Base-by-base conservation (phyloP, 306 rosid species). In the Acmispon strigosus region DNA sequence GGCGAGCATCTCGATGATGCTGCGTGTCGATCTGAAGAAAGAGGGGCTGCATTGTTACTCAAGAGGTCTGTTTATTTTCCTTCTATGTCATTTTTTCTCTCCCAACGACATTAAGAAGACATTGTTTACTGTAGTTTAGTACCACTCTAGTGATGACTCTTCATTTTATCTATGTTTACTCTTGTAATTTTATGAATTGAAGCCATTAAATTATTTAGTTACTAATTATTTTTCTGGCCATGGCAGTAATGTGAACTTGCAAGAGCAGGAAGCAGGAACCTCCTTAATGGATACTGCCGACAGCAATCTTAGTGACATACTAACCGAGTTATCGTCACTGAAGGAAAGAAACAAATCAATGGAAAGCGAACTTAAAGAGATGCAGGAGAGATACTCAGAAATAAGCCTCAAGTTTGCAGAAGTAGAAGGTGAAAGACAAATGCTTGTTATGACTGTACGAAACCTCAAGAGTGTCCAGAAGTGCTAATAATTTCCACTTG, bases 381-480 rank as follows among this genome's bases (percentile, higher is more conserved):
- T 95, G 96, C 99, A 95, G 81, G 96, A 89, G 86, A 89, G 99
- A 84, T 95, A 95, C 83, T 87, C 96, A 66, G 99, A 91, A 81
- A 89, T 91, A 80, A 95, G 99, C 85, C 97, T 95, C 76, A 91
- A 81, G 78, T 95, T 95, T 15, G 97, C 99, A 1, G 97, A 91
- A 78, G 99, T 95, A 44, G 99, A 95, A 85, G 96, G 99, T 66
- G 99, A 95, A 86, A 89, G 99, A 72, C 99, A 95, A 78, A 76
- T 85, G 78, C 99, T 95, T 34, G 97, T 91, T 47, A 95, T 95
- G 99, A 87, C 89, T 0, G 82, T 95, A 69, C 77, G 99, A 37
- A 86, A 78, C 84, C 90, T 95, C 10, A 89, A 83, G 85, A 80
- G 80, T 84, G 58, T 70, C 72, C 86, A 74, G 27, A 94, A 85